These are phyloP conservation scores for Dictyostelium citrinum DNA, from an alignment of 78 protist genomes.

Conservation along the genomic window DNA sequence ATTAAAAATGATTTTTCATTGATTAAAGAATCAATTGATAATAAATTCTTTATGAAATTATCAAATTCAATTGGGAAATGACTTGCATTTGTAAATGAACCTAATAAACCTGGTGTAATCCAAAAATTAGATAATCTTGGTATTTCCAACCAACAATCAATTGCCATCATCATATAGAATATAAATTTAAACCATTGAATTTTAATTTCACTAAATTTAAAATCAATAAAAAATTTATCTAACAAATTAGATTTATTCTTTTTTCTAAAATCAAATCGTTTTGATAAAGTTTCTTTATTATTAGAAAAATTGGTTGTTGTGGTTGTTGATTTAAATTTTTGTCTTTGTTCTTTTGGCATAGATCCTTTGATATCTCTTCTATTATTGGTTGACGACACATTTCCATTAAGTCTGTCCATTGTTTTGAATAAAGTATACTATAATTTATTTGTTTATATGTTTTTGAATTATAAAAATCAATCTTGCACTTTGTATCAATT, in stretches of 20 bases:
- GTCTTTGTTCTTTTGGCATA: conserved; percentile 5
- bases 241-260: not conserved
- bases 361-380: conserved; percentile 45
- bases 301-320: not conserved
- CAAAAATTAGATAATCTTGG: conserved; percentile 45
- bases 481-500: conserved; percentile 7
- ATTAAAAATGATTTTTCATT: not conserved
- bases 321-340: not conserved
- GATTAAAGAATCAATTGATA: not conserved
- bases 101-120: not conserved
- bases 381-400: conserved; percentile 56
- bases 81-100: not conserved
- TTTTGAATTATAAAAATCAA: not conserved
- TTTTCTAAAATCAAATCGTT: not conserved
- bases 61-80: conserved; percentile 8
- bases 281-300: conserved; percentile 19
- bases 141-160: conserved; percentile 55
- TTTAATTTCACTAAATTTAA: not conserved
- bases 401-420: conserved; percentile 61
- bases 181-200: conserved; percentile 14
- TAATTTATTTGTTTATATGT: not conserved
- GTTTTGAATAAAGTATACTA: not conserved
- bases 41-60: not conserved
- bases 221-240: not conserved
- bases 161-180: conserved; percentile 39